A percentile compares a stretch with the other conserved stretches of the same genome.
Conservation (phyloP, 192 early-diverging fungal genomes). For the Backusella psychrophila region DNA sequence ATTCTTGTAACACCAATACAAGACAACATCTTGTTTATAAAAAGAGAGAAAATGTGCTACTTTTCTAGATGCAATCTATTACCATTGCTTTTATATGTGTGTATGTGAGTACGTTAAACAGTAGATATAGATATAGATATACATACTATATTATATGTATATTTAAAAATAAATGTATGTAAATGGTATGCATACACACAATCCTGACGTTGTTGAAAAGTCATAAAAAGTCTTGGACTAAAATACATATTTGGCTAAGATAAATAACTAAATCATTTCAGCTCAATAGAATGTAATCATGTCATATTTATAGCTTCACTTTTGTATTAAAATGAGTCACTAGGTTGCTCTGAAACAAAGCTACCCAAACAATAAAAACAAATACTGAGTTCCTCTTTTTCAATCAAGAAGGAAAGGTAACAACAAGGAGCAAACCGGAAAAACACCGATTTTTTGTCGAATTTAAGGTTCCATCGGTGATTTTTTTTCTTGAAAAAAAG, state of each 20-base stretch:
- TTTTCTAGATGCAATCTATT: too few species aligned
- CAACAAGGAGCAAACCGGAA: neutral
- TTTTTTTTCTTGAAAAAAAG: neutral
- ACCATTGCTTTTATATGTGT: too few species aligned
- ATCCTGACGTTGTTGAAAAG: neutral
- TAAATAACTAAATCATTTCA: neutral
- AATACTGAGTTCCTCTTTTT: neutral
- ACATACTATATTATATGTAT: neutral
- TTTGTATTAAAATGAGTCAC: neutral
- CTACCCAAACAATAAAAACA: neutral
- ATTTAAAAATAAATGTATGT: neutral
- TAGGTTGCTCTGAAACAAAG: neutral
- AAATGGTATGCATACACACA: neutral
- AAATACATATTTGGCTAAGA: neutral
- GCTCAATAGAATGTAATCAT: neutral
- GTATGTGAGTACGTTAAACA: too few species aligned
- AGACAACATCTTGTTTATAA: too few species aligned
- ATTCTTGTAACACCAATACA: neutral
- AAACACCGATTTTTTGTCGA: neutral
- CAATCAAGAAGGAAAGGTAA: neutral
- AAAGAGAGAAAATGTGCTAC: too few species aligned
- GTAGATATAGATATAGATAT: too few species aligned
- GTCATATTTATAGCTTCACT: neutral
- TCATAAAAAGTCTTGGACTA: neutral
- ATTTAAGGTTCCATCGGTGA: neutral